phyloP scores from a whole-genome alignment of 148 eudicot genomes.

The Nepenthes gracilis region DNA sequence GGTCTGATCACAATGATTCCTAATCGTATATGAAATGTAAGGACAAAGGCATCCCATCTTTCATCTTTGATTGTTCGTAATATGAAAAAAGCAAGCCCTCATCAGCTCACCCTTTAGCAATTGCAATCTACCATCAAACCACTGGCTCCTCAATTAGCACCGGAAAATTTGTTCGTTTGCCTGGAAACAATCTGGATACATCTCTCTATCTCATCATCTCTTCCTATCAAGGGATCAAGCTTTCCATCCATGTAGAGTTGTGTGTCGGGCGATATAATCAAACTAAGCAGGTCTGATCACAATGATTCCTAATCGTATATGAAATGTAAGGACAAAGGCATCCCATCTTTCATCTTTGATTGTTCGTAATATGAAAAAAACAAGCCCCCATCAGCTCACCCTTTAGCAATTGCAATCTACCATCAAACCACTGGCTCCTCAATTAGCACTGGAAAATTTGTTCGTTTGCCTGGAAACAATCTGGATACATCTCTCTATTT shows the following conservation, averaged over 20 bases:
- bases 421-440: conserved; percentile 95
- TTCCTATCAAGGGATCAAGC: conserved; percentile 95
- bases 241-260: conserved; percentile 39
- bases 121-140: conserved; percentile 83
- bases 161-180: conserved; percentile 89
- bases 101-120: conserved; percentile 78
- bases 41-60: no score
- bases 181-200: conserved; percentile 91
- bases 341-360: background rate
- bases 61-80: background rate
- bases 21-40: no score
- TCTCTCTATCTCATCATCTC: conserved; percentile 96
- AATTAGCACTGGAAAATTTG: conserved; percentile 85
- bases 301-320: no score
- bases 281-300: no score
- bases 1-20: no score
- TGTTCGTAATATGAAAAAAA: background rate
- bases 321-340: no score
- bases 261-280: no score
- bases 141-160: conserved; percentile 98
- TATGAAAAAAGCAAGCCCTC: background rate
- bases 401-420: conserved; percentile 95
- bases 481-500: conserved; percentile 89
- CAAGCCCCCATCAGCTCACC: conserved; percentile 29
- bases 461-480: conserved; percentile 93